These are phyloP conservation scores for Coprinopsis strossmayeri DNA, from an alignment of 768 basidiomycete genomes.

Conservation along the genomic window DNA sequence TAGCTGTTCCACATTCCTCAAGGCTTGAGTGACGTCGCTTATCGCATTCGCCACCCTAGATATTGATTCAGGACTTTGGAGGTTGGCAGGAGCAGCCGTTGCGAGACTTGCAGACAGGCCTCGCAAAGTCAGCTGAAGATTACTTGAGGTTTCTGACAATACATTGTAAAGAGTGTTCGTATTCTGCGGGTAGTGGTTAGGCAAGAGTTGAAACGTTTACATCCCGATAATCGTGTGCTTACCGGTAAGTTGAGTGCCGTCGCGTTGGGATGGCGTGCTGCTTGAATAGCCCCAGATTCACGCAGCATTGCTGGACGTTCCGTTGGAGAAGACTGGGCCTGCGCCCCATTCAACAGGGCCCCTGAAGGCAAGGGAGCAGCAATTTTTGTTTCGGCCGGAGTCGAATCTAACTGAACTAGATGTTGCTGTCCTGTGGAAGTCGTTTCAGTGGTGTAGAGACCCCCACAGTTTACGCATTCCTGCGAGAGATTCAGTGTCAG, in stretches of 20 bases:
- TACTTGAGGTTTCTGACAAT: conserved; percentile 23
- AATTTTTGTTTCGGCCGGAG: not conserved
- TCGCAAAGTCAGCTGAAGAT: conserved; percentile 45
- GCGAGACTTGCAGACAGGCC: conserved; percentile 45
- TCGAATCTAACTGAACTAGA: too few relatives aligned
- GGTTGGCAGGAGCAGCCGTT: conserved; percentile 29
- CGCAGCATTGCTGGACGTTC: not conserved
- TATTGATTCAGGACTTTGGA: conserved; percentile 44
- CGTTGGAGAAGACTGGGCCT: too few relatives aligned
- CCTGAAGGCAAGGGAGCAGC: not conserved
- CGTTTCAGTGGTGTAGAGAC: conserved; percentile 47
- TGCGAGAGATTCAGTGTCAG: too few relatives aligned
- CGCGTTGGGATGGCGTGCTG: too few relatives aligned
- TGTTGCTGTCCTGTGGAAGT: conserved; percentile 41
- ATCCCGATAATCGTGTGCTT: too few relatives aligned
- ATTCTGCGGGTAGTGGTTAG: too few relatives aligned
- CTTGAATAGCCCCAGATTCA: not conserved
- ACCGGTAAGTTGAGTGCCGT: too few relatives aligned
- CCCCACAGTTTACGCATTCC: conserved; percentile 77
- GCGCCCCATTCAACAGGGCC: too few relatives aligned
- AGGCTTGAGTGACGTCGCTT: conserved; percentile 54
- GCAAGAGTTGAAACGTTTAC: too few relatives aligned
- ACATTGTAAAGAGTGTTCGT: not conserved
- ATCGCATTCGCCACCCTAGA: conserved; percentile 64
- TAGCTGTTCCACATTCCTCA: conserved; percentile 53